phyloP scores from a whole-genome alignment of 1,284 basidiomycete genomes.

The Apiotrichum veenhuisii region DNA sequence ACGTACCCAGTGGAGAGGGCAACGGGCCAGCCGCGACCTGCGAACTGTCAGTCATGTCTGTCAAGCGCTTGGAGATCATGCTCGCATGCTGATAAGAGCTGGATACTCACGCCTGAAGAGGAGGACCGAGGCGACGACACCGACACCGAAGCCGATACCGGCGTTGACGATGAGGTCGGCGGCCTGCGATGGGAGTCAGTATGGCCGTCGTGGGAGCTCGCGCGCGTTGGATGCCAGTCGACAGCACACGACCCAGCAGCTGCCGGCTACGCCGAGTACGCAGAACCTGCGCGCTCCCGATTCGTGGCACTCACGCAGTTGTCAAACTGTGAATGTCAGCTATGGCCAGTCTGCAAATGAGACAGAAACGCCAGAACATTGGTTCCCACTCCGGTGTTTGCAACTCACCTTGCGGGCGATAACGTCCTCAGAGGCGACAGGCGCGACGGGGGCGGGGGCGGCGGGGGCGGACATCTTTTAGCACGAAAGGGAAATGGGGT shows the following conservation, averaged over 20 bases:
- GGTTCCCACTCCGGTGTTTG: background rate
- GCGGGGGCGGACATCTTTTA: constrained; percentile 17
- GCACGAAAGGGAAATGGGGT: background rate
- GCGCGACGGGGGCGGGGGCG: constrained; percentile 51
- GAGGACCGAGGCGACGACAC: constrained; percentile 89
- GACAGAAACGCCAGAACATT: background rate
- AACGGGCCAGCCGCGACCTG: constrained; percentile 96
- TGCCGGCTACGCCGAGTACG: no score
- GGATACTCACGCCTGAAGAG: constrained; percentile 82
- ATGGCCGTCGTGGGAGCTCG: background rate
- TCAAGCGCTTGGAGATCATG: constrained; percentile 1
- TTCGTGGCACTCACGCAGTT: constrained; percentile 73
- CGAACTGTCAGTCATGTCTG: background rate
- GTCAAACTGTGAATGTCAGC: constrained; percentile 63
- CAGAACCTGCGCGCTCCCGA: background rate
- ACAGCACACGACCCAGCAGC: no score
- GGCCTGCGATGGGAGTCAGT: constrained; percentile 51
- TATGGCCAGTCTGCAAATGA: no score
- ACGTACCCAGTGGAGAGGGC: constrained; percentile 82
- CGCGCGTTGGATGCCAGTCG: no score
- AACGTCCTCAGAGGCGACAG: constrained; percentile 77
- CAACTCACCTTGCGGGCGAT: constrained; percentile 72
- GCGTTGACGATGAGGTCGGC: constrained; percentile 59
- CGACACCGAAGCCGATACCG: constrained; percentile 89
- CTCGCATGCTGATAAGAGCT: background rate